Base-by-base conservation (phyloP, 2,329 filamentous ascomycete species). In the Metarhizium rileyi region DNA sequence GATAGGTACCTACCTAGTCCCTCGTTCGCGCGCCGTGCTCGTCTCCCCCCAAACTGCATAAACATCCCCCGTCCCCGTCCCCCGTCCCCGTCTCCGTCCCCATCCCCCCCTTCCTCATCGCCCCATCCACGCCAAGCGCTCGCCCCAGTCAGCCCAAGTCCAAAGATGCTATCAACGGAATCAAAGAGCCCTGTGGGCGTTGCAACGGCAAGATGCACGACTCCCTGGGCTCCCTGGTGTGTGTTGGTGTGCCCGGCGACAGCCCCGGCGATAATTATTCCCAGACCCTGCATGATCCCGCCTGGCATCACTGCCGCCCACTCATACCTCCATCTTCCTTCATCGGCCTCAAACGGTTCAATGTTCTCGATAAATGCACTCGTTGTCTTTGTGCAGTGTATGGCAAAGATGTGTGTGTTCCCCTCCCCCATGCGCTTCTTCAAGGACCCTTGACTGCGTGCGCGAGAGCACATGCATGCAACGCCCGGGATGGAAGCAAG, bases 261-360 rank as follows among this genome's bases (percentile, higher is more conserved):
- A 20, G 8, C 38, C 20, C 38, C 38, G 38, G 25, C 38, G 38
- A 25, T 38, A 42, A 42, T 25, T 33, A 42, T 25, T 33, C 47
- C 25, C 50, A 56, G 60, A 56, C 60, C 60, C 60, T 63, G 60
- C 60, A 63, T 63, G 60, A 58, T 59, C 55, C 54, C 56, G 58
- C 53, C 54, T 51, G 57, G 56, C 50, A 51, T 55, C 54, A 50
- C 55, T 51, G 52, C 53, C 56, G 25, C 50, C 46, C 48, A 36
- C 41, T 46, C 44, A 46, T 41, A 46, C 27, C 26, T 41, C 45
- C 49, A 50, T 50, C 51, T 26, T 25, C 26, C 20, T 27, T 25
- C 26, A 10, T 27, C 33, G 22, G 27, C 18, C 25, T 43, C 47
- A 44, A 44, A 35, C 23, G 27, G 38, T 42, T 48, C 47, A 38